phyloP scores from a whole-genome alignment of 2,329 filamentous ascomycete genomes.

The Erysiphe neolycopersici region DNA sequence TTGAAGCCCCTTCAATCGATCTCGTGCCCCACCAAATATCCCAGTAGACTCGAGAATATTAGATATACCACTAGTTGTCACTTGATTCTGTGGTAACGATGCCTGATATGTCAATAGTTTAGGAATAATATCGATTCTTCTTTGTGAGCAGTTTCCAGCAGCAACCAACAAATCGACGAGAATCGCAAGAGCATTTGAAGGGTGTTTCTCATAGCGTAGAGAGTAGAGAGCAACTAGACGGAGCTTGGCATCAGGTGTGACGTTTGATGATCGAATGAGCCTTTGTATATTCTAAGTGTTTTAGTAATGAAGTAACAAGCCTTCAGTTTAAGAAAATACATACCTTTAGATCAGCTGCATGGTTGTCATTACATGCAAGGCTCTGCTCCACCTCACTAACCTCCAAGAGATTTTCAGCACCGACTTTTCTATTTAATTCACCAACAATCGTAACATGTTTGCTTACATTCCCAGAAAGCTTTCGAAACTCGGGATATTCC shows the following conservation, averaged over 20 bases:
- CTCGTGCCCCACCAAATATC: slow-evolving; percentile 70
- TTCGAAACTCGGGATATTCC: slow-evolving; percentile 93
- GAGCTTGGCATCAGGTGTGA: slow-evolving; percentile 62
- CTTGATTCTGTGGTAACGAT: slow-evolving; percentile 52
- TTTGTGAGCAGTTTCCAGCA: slow-evolving; percentile 51
- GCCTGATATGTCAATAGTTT: slow-evolving; percentile 67
- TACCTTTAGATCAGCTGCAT: slow-evolving; percentile 73
- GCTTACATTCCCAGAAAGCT: slow-evolving; percentile 90
- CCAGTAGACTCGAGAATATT: slow-evolving; percentile 81
- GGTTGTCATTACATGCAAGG: slow-evolving; percentile 88
- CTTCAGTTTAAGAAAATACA: slow-evolving; percentile 4
- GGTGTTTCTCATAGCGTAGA: slow-evolving; percentile 68
- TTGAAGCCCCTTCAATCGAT: slow-evolving; percentile 79
- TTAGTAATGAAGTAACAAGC: slow-evolving; percentile 7
- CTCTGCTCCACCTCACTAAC: slow-evolving; percentile 95
- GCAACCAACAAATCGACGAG: slow-evolving; percentile 67
- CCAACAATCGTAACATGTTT: slow-evolving; percentile 94
- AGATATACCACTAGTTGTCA: slow-evolving; percentile 47
- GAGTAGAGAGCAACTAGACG: slow-evolving; percentile 85
- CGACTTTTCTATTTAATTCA: slow-evolving; percentile 71
- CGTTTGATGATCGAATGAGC: slow-evolving; percentile 53
- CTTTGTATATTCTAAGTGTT: slow-evolving; percentile 46
- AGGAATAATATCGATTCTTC: slow-evolving; percentile 52
- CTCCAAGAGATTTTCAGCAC: slow-evolving; percentile 67
- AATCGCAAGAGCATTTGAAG: slow-evolving; percentile 58